Conservation (phyloP, 2,329 filamentous ascomycete genomes). For the Lachnellula cervina region DNA sequence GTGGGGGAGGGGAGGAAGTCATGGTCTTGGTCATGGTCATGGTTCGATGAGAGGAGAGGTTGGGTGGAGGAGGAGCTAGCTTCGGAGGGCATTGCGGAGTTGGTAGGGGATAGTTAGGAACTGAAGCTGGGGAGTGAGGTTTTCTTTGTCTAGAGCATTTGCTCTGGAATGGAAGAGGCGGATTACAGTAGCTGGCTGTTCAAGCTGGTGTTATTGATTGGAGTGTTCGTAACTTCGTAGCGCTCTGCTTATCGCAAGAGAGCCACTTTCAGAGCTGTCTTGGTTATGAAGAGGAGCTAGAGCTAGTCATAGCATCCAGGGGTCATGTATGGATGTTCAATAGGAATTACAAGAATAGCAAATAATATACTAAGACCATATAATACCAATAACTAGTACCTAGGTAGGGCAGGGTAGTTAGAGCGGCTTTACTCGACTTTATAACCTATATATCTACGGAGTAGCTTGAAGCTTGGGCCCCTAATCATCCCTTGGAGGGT, state of each 20-base stretch:
- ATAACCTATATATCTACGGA: background rate
- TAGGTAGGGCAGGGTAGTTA: no score
- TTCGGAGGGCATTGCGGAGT: constrained; percentile 10
- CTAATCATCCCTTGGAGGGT: no score
- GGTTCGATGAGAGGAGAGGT: constrained; percentile 15
- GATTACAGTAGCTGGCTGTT: background rate
- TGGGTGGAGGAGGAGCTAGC: constrained; percentile 6
- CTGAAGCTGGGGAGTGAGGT: background rate
- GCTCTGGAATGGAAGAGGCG: no score
- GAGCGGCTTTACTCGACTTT: no score
- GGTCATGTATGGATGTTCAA: no score
- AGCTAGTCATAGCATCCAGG: no score
- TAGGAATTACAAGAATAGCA: no score
- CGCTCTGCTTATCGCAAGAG: background rate
- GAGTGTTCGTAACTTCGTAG: constrained; percentile 3
- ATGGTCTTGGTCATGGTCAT: background rate
- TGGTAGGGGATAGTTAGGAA: background rate
- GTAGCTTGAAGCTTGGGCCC: no score
- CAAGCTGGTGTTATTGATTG: background rate
- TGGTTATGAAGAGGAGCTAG: no score
- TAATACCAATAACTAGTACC: no score
- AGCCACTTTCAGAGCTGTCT: background rate
- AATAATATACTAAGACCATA: no score
- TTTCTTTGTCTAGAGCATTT: no score
- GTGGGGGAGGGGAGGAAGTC: background rate